Evolutionary conservation across 202 grass and related monocot species (phyloP).

Genomic region (Tripidium arundinaceum): DNA sequence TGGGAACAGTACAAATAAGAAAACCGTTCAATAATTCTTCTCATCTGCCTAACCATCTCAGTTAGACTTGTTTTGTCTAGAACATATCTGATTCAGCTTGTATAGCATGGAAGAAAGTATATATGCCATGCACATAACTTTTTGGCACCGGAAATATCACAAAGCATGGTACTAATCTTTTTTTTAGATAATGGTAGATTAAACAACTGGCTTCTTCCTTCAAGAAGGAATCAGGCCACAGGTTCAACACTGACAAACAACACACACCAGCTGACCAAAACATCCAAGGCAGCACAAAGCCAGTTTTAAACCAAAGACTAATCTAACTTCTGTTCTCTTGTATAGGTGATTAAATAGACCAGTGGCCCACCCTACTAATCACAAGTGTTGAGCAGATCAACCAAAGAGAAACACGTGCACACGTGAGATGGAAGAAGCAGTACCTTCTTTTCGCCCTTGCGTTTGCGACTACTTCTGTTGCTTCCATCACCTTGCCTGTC

Average conservation of each 20-base stretch:
- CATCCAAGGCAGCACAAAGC: too few relatives aligned
- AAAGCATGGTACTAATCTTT: not conserved
- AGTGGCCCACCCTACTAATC: too few relatives aligned
- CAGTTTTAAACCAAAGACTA: too few relatives aligned
- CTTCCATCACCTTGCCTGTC: not conserved
- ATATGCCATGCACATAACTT: not conserved
- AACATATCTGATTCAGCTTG: not conserved
- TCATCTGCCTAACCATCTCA: not conserved
- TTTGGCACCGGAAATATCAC: not conserved
- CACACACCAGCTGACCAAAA: too few relatives aligned
- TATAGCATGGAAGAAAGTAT: not conserved
- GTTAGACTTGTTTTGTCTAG: not conserved
- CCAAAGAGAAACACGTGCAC: not conserved
- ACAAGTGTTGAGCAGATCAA: not conserved
- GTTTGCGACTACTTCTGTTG: constrained; percentile 1
- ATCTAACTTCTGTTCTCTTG: not conserved
- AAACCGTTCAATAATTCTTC: not conserved
- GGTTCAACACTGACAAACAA: too few relatives aligned
- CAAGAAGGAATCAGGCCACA: too few relatives aligned
- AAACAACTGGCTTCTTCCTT: too few relatives aligned
- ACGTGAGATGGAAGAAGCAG: not conserved
- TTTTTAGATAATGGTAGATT: too few relatives aligned
- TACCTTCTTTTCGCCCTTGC: constrained; percentile 13
- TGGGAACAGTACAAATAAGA: not conserved
- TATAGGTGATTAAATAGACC: too few relatives aligned